Base-by-base conservation (phyloP, 768 basidiomycete species). In the Phlebiopsis flavidoalba region DNA sequence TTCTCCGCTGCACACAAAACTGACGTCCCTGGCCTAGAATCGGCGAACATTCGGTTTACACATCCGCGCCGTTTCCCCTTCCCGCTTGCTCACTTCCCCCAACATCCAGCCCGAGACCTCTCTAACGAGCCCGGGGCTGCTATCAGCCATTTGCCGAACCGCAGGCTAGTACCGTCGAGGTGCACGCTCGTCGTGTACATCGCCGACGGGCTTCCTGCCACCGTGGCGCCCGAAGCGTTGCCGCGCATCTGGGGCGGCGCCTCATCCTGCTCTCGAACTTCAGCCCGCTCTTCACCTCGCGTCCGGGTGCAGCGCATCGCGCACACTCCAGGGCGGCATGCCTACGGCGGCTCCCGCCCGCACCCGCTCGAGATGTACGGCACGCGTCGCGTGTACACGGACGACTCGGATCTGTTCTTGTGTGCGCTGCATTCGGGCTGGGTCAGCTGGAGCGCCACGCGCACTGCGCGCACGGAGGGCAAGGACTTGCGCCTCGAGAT, bases 201-300 rank as follows among this genome's bases (percentile, higher is more conserved):
- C 60, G n/a, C 87, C 89, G 0, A 73, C 76, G 22, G 78, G 80
- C 1, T 81, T 82, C 66, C 76, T 90, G 21, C 88, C 87, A 0
- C 72, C 77, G 14, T 73, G 78, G 51, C 79, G 81, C 55, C 86
- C 86, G 12, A 62, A 70, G 5, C 79, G 72, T n/a, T n/a, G 31
- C 84, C 83, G 14, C 79, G 79, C n/a, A 76, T 90, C 19, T 90
- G 88, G 88, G 88, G 88, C 55, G 88, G 86, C 21, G 87, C 86
- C 70, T 80, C 37, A 71, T 75, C 26, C 76, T n/a, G n/a, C n/a
- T n/a, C n/a, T n/a, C 77, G 65, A 67, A 78, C 63, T 64, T 81
- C 56, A 52, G 60, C 26, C 52, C 76, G 63, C 66, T 71, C 65
- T 49, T 70, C 64, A n/a, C 17, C 60, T 22, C n/a, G 57, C 33